Evolutionary conservation across 768 basidiomycete genomes (phyloP), one percentile per base, ranked within the genome.

Genomic region (Phlegmacium glaucopus): DNA sequence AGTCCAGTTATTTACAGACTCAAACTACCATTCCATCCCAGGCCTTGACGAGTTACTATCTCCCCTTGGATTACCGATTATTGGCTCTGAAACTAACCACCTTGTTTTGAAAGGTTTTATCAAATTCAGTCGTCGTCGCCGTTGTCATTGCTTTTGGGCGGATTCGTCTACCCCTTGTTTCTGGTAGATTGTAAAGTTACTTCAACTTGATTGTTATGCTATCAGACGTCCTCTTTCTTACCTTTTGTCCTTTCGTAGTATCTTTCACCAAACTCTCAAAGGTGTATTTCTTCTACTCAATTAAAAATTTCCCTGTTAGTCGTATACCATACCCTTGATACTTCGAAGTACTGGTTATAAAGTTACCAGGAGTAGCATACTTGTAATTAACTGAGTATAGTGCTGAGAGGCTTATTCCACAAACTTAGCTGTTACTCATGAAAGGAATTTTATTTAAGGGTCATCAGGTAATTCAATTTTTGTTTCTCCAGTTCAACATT

Each of bases 391-490:
- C 46, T 75, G 46, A 80, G 77, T 48, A 54, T 60, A n/a, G 78
- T 73, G 9, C 76, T 77, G 2, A 72, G 76, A 48, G 74, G 67
- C 27, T 58, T 80, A 37, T 76, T 81, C 49, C 67, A 63, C 46
- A 66, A 64, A 22, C 52, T 78, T 38, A 68, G 66, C 43, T 60
- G 59, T 22, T 52, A 54, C 18, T 48, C 38, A 45, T 37, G 42
- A 59, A 41, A 51, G 57, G 41, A 44, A 48, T 42, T 11, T 53
- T 53, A 13, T 36, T 36, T 18, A 42, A 32, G 15, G 36, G 5
- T 45, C 51, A 44, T 32, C 47, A 51, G 50, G 57, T 56, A n/a
- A 47, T 45, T 51, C 13, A 32, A 8, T 8, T 8, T 50, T 34
- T 29, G 12, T 34, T 6, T 15, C 35, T 41, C 7, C n/a, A n/a